A percentile compares a stretch with the other conserved stretches of the same genome.
Evolutionary conservation across 306 rosid genomes (phyloP).

Genomic region (Corylus heterophylla): DNA sequence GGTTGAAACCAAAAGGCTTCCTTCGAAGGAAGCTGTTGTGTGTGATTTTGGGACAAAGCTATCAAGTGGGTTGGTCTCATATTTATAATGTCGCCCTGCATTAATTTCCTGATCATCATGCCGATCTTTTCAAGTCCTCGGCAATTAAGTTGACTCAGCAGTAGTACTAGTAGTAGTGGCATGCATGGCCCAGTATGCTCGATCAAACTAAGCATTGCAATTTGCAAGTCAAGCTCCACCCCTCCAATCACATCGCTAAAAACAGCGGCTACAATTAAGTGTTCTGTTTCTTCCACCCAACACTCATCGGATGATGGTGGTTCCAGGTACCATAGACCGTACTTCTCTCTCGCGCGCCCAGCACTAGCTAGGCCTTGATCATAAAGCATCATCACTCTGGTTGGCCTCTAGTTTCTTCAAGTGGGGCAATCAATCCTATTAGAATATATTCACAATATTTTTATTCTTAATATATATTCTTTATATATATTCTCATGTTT

Average conservation of each 20-base stretch:
- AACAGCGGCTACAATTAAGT: not conserved
- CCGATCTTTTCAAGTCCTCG: not conserved
- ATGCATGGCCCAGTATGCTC: slow-evolving; percentile 8
- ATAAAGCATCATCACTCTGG: slow-evolving; percentile 12
- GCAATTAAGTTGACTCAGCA: slow-evolving; percentile 6
- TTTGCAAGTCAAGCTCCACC: slow-evolving; percentile 5
- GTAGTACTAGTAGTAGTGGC: slow-evolving; percentile 2
- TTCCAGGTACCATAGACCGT: slow-evolving; percentile 11
- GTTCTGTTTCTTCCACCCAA: slow-evolving; percentile 3
- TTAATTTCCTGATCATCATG: not conserved
- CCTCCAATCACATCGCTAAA: slow-evolving; percentile 5
- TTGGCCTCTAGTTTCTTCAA: slow-evolving; percentile 19
- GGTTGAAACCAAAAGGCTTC: not conserved
- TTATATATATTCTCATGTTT: no score
- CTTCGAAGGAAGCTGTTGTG: not conserved
- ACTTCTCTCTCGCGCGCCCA: not conserved
- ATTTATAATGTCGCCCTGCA: slow-evolving; percentile 18
- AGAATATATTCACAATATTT: no score
- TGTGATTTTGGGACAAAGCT: slow-evolving; percentile 20
- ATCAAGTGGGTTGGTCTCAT: slow-evolving; percentile 13
- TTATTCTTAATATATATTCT: no score
- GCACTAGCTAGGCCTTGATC: not conserved
- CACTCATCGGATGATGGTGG: not conserved
- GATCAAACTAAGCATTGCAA: slow-evolving; percentile 8
- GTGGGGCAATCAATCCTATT: slow-evolving; percentile 1